Evolutionary conservation across 2,329 filamentous ascomycete genomes (phyloP), one percentile per base, ranked within the genome.

Genomic region (Bipolaris zeicola): DNA sequence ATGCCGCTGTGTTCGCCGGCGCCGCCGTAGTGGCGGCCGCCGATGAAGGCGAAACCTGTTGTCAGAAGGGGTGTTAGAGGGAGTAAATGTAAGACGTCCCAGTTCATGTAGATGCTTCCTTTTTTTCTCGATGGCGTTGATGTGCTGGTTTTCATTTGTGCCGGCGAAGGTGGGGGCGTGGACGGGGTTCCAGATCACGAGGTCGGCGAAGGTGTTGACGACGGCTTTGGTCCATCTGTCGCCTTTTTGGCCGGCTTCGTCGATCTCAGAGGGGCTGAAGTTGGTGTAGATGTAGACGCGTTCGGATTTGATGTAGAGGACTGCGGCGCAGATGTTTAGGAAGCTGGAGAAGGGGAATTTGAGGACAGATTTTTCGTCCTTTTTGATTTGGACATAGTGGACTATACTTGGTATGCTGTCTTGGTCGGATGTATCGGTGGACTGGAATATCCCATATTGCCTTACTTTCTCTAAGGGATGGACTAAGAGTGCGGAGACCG

Each of bases 1-100:
- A 61, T 50, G 11, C 48, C 28, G 4, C 58, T 50, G 16, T 44
- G 56, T 36, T 76, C 75, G 65, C 71, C 65, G 64, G 68, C 68
- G 16, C 55, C 55, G 34, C 55, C 37, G 46, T 60, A 61, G 16
- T 66, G 63, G 2, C 63, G 62, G 20, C 64, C 64, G 3, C 38
- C 62, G 11, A 68, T 31, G 42, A 60, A 60, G 2, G 52, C 55
- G 44, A 65, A 66, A 4, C 59, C 62, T 2, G 57, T 16, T 20
- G 53, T 58, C 3, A 63, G 41, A 1, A 68, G 46, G 1, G 62
- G 53, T 1, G 48, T 53, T 11, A 68, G 38, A 2, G 57, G 46
- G n/a, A 50, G 49, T 3, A 66, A 50, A 2, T 56, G 31, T 0
- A 68, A n/a, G 20, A 68, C 59, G 31, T 68, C 63, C 47, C 57